phyloP scores from a whole-genome alignment of 2,329 filamentous ascomycete species.

The Aspergillus ibericus region DNA sequence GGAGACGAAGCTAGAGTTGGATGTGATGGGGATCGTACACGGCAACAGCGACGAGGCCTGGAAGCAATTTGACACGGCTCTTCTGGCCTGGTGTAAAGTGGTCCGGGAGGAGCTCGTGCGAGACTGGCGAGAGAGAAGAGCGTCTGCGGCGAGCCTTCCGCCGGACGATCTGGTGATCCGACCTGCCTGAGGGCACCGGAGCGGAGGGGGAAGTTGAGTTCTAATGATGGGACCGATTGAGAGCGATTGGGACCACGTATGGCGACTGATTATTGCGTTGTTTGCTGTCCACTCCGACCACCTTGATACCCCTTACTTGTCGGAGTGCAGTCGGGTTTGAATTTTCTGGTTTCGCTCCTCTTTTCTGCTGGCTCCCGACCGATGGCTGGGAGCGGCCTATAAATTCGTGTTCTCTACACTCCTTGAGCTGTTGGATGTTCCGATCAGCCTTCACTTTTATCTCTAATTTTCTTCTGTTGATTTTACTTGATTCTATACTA shows the following conservation, averaged over 20 bases:
- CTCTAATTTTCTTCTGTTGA: neutral
- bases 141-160: constrained; percentile 17
- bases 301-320: constrained; percentile 4
- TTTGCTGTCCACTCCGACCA: constrained; percentile 8
- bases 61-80: constrained; percentile 77
- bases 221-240: neutral
- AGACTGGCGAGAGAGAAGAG: constrained; percentile 58
- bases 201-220: neutral
- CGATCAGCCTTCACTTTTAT: neutral
- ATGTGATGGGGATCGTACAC: constrained; percentile 84
- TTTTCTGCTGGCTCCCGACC: neutral
- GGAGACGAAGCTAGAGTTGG: constrained; percentile 79
- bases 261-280: constrained; percentile 2
- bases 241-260: neutral
- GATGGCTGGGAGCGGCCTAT: neutral
- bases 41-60: constrained; percentile 66
- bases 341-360: neutral
- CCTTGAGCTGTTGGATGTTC: neutral
- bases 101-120: constrained; percentile 77
- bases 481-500: neutral
- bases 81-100: constrained; percentile 78
- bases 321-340: constrained; percentile 1
- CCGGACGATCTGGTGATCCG: constrained; percentile 20
- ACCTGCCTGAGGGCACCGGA: neutral
- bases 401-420: neutral